Percentiles rank a stretch among this genome's conserved stretches.
These are phyloP conservation scores for Aspergillus fijiensis DNA, from an alignment of 2,329 filamentous ascomycete species.

Conservation along the genomic window DNA sequence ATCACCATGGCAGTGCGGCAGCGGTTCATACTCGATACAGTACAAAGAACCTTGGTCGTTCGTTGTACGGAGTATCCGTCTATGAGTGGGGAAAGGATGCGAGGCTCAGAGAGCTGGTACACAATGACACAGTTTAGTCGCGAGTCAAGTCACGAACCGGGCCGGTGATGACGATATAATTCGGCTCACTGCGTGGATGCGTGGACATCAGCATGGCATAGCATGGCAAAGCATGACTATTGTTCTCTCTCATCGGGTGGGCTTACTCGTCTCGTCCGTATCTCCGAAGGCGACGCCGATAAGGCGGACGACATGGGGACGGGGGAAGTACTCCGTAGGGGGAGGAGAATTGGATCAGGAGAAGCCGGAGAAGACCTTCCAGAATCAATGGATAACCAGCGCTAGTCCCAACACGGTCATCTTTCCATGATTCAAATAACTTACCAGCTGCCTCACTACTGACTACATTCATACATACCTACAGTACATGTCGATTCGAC, in stretches of 20 bases:
- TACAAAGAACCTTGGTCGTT: neutral
- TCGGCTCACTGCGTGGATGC: neutral
- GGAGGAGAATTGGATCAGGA: neutral
- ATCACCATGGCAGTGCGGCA: neutral
- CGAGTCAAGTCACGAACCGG: neutral
- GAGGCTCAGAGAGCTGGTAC: neutral
- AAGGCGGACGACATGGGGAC: neutral
- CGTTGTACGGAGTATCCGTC: neutral
- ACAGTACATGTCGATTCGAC: slow-evolving; percentile 1
- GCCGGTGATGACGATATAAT: neutral
- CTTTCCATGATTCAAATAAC: neutral
- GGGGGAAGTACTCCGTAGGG: neutral
- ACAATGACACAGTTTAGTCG: neutral
- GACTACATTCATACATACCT: no score
- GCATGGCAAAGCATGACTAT: no score
- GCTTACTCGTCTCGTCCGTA: neutral
- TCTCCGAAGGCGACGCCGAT: neutral
- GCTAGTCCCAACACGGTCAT: neutral
- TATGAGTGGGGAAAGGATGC: neutral
- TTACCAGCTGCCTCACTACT: no score
- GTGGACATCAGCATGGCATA: neutral
- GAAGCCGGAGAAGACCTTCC: neutral
- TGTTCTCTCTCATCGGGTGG: neutral
- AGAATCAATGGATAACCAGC: neutral
- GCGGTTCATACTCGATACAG: neutral